phyloP scores from a whole-genome alignment of 768 basidiomycete genomes.

The Xerocomus spinulosus region DNA sequence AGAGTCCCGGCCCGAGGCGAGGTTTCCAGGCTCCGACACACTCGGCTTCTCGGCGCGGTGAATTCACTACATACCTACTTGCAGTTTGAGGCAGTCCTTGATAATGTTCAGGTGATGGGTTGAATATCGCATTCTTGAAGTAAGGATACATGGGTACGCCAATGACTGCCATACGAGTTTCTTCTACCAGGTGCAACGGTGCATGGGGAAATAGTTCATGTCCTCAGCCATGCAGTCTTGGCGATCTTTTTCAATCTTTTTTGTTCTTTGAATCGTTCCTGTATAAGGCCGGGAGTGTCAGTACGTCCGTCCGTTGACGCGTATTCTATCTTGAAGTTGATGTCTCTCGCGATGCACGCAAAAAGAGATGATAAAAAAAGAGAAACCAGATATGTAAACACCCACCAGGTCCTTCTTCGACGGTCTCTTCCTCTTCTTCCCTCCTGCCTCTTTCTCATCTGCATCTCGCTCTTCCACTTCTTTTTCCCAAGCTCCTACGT shows the following conservation, averaged over 20 bases:
- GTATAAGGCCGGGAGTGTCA: conserved; percentile 19
- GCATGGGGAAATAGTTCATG: conserved; percentile 25
- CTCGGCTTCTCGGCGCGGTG: too few species aligned
- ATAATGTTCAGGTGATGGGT: not conserved
- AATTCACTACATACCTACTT: too few species aligned
- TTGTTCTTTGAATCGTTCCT: conserved; percentile 84
- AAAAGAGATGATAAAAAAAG: conserved; percentile 12
- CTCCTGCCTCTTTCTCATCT: conserved; percentile 48
- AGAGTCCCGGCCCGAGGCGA: too few species aligned
- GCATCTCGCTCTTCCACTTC: conserved; percentile 50
- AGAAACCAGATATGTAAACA: conserved; percentile 11
- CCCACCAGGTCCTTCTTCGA: conserved; percentile 82
- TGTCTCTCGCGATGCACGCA: conserved; percentile 19
- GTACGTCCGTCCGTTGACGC: conserved; percentile 22
- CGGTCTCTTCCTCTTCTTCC: conserved; percentile 72
- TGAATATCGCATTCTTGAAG: not conserved
- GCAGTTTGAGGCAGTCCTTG: too few species aligned
- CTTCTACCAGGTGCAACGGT: not conserved
- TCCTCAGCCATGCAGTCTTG: conserved; percentile 85
- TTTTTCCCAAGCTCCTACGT: conserved; percentile 74
- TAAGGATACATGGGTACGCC: not conserved
- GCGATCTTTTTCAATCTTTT: conserved; percentile 79
- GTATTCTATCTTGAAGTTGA: conserved; percentile 16
- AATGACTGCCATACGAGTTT: too few species aligned
- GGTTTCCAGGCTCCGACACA: too few species aligned